Percentiles rank a stretch among this genome's conserved stretches.
These are phyloP conservation scores for Aureobasidium sp. DNA, from an alignment of 2,329 filamentous ascomycete species.

Conservation along the genomic window DNA sequence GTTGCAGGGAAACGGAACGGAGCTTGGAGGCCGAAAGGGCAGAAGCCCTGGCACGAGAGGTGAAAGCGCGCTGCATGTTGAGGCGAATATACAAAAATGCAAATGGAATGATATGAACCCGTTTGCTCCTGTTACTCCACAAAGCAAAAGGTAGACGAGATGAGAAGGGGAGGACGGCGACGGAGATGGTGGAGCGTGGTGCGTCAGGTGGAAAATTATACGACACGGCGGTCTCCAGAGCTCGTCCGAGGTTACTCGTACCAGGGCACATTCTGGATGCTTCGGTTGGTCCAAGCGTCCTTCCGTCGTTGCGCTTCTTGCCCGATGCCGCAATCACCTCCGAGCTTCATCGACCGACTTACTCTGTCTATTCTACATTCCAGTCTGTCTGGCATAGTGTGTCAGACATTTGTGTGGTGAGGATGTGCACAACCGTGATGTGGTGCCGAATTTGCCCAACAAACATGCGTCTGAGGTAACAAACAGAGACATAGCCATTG, in stretches of 20 bases:
- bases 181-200: neutral
- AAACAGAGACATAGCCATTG: slow-evolving; percentile 6
- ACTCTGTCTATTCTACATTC: neutral
- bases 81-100: neutral
- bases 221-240: neutral
- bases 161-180: neutral
- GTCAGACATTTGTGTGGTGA: neutral
- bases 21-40: slow-evolving; percentile 57
- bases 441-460: neutral
- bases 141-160: slow-evolving; percentile 10
- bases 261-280: neutral
- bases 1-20: slow-evolving; percentile 56
- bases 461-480: neutral
- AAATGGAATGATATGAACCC: neutral
- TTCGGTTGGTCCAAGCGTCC: slow-evolving; percentile 3
- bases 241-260: neutral
- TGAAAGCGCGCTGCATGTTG: slow-evolving; percentile 87
- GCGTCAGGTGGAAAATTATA: slow-evolving; percentile 7
- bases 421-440: neutral
- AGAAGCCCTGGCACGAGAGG: slow-evolving; percentile 70
- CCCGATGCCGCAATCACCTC: neutral
- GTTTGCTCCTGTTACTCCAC: slow-evolving; percentile 11
- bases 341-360: neutral
- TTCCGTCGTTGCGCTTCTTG: neutral
- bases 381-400: no score